Evolutionary conservation across 2,329 filamentous ascomycete genomes (phyloP), one percentile per base, ranked within the genome.

Genomic region (Phialophora macrospora): DNA sequence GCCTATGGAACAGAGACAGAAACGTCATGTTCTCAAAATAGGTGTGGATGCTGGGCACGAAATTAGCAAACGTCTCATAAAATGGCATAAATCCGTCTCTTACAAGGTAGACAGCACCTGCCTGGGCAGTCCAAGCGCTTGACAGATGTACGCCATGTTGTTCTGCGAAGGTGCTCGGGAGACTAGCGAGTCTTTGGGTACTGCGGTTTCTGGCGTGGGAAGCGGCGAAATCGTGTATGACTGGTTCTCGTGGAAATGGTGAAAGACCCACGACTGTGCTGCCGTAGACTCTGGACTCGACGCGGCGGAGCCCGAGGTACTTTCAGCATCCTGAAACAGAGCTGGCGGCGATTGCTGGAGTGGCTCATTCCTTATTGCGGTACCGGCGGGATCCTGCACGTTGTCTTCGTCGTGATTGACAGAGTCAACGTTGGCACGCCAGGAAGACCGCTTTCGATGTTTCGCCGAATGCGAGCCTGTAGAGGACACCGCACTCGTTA

Each of bases 181-280:
- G 22, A 26, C 3, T n/a, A 34, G 17, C n/a, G 26, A 14, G 24
- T 61, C 59, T n/a, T 22, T 59, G 12, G 24, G 24, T 22, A 34
- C 14, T 3, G 24, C 44, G 32, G 28, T 17, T 14, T 30, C 26
- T 24, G n/a, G 34, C 20, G 11, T 7, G 8, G 59, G 34, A 22
- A 17, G 9, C 4, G 48, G 49, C 32, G 59, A 61, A 54, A 61
- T 61, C 20, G 32, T 61, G 38, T 61, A 61, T n/a, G 48, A 41
- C 49, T 61, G 59, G 49, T 54, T 32, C 38, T 61, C 59, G 49
- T 61, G 59, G 46, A 61, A 61, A 41, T 61, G 59, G 28, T 61
- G 59, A 11, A 61, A 55, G 17, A 61, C 49, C 59, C 59, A 61
- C 17, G 59, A 61, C 32, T 61, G 59, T 20, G 59, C 59, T 32